These are phyloP conservation scores for Solanum aculeatissimum DNA, from an alignment of 305 asterid genomes.

Conservation along the genomic window DNA sequence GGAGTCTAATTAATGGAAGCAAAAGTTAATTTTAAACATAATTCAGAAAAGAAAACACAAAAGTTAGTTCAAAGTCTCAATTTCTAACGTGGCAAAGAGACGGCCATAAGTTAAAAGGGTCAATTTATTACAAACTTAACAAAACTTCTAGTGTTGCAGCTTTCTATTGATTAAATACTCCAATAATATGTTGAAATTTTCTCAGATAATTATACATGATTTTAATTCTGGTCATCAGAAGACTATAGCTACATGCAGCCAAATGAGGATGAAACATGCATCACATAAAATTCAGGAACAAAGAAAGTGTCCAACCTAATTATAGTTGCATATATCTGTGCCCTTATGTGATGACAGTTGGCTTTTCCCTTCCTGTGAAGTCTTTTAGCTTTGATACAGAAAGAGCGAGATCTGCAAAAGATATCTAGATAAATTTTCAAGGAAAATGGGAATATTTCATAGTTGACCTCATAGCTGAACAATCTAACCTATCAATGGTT, in stretches of 20 bases:
- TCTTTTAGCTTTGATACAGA: slow-evolving; percentile 75
- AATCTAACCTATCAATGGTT: slow-evolving; percentile 64
- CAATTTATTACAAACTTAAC: background rate
- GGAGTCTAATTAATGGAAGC: background rate
- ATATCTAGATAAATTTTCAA: background rate
- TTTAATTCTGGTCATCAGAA: background rate
- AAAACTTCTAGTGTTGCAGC: background rate
- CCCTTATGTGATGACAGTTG: slow-evolving; percentile 79
- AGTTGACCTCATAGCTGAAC: background rate
- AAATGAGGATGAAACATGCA: background rate
- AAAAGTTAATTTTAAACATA: background rate
- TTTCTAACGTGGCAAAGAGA: background rate
- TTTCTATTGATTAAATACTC: background rate
- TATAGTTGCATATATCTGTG: background rate
- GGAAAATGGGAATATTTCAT: background rate
- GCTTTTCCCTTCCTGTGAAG: slow-evolving; percentile 88
- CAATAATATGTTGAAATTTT: background rate
- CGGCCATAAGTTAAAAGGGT: background rate
- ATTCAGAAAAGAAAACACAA: background rate
- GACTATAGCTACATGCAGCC: background rate
- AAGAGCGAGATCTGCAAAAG: slow-evolving; percentile 60
- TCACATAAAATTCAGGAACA: background rate
- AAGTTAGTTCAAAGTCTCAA: background rate
- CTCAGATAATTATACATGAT: background rate
- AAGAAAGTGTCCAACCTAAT: slow-evolving; percentile 15